Percentiles rank a stretch among this genome's conserved stretches.
Conservation (phyloP, 192 early-diverging fungal species). For the Backusella mclennaniae region DNA sequence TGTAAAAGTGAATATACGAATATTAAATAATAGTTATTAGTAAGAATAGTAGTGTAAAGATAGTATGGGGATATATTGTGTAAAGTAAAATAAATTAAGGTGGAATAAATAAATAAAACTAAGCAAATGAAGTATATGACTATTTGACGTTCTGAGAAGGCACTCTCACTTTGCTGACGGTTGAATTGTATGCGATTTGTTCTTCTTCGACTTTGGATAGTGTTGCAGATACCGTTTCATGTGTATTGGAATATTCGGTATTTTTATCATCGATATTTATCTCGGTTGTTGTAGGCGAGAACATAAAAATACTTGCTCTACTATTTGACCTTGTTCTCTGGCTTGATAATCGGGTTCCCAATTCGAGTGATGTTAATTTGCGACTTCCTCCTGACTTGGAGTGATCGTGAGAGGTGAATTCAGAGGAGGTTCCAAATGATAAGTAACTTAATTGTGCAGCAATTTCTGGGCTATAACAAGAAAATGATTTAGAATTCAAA, state of each 20-base stretch:
- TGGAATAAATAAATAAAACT: neutral
- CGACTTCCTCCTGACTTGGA: neutral
- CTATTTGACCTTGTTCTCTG: neutral
- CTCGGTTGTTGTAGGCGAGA: neutral
- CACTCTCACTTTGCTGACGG: neutral
- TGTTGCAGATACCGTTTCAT: neutral
- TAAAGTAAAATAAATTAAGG: neutral
- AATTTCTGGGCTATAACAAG: neutral
- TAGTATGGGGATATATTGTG: neutral
- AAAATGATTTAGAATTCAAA: neutral
- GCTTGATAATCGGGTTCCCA: neutral
- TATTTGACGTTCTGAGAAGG: neutral
- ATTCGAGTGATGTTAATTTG: neutral
- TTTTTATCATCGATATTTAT: neutral
- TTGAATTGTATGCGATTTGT: neutral
- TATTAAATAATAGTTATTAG: neutral
- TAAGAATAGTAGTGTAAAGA: neutral
- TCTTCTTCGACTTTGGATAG: neutral
- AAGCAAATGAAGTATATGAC: neutral
- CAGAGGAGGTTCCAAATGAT: neutral
- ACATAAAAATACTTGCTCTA: neutral
- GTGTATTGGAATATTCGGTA: neutral
- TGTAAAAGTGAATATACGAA: neutral
- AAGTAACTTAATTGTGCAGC: neutral
- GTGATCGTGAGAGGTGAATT: neutral